phyloP scores from a whole-genome alignment of 176 grass and related monocot species.

The Carex cristatella region DNA sequence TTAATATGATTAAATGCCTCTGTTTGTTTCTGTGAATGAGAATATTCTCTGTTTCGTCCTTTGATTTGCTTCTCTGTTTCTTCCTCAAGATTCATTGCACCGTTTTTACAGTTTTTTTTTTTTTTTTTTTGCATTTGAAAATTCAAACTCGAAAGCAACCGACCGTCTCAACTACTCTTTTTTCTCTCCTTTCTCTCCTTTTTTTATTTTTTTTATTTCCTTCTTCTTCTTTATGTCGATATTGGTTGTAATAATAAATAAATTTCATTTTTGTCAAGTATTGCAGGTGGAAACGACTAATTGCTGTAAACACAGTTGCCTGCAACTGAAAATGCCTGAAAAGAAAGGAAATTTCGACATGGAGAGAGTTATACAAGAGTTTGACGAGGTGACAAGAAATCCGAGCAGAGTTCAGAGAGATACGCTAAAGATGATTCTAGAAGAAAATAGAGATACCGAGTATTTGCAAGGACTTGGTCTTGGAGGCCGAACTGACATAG shows the following conservation, averaged over 20 bases:
- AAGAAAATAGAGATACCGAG: conserved; percentile 42
- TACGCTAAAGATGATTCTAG: conserved; percentile 54
- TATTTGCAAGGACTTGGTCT: conserved; percentile 54
- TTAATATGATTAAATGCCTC: background rate
- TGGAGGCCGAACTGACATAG: conserved; percentile 49
- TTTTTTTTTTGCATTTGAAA: background rate
- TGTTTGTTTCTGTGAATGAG: background rate
- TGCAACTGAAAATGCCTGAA: conserved; percentile 32
- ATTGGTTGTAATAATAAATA: background rate
- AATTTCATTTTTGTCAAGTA: background rate
- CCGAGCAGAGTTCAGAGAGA: conserved; percentile 51
- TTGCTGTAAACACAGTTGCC: background rate
- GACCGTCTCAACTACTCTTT: background rate
- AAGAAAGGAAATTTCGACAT: conserved; percentile 38
- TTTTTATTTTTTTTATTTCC: background rate
- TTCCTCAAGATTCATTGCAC: background rate
- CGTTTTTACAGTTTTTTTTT: background rate
- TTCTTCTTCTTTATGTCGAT: background rate
- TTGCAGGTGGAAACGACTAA: background rate
- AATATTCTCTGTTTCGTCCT: conserved; percentile 18
- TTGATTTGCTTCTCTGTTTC: conserved; percentile 21
- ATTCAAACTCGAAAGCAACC: conserved; percentile 1
- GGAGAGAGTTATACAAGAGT: conserved; percentile 60
- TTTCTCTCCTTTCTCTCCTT: background rate
- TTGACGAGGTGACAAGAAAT: conserved; percentile 52